Evolutionary conservation across 305 asterid genomes (phyloP).

Genomic region (Rubia balearica): DNA sequence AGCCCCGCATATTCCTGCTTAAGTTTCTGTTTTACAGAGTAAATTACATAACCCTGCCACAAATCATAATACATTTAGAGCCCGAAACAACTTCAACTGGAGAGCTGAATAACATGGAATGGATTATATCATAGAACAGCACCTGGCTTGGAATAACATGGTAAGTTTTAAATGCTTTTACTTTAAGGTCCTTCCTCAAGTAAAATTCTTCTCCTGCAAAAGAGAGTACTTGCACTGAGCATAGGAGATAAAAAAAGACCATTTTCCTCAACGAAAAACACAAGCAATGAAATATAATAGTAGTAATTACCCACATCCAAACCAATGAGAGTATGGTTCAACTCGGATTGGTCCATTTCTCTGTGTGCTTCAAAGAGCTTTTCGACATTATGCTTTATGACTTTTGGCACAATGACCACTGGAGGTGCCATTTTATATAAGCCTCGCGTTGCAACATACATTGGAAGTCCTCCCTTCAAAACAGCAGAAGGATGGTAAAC

Average conservation of each 20-base stretch:
- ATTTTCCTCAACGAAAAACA: conserved; percentile 5
- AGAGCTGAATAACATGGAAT: neutral
- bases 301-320: conserved; percentile 75
- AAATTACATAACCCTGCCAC: conserved; percentile 71
- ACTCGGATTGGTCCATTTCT: conserved; percentile 88
- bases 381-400: conserved; percentile 62
- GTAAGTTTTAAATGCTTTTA: conserved; percentile 77
- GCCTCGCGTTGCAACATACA: conserved; percentile 94
- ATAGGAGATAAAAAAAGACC: neutral
- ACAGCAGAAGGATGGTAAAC: neutral
- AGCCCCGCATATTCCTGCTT: conserved; percentile 71
- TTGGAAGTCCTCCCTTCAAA: conserved; percentile 77
- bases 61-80: conserved; percentile 17
- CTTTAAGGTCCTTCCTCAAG: conserved; percentile 72
- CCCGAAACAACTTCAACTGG: neutral
- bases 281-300: conserved; percentile 11
- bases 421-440: conserved; percentile 84
- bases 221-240: conserved; percentile 9
- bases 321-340: conserved; percentile 67
- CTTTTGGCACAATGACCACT: conserved; percentile 76
- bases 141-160: conserved; percentile 95
- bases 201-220: conserved; percentile 74
- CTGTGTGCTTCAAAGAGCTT: conserved; percentile 92
- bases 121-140: conserved; percentile 11
- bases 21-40: conserved; percentile 73